phyloP scores from a whole-genome alignment of 495 filamentous ascomycete genomes.

The Penicillium goetzii region DNA sequence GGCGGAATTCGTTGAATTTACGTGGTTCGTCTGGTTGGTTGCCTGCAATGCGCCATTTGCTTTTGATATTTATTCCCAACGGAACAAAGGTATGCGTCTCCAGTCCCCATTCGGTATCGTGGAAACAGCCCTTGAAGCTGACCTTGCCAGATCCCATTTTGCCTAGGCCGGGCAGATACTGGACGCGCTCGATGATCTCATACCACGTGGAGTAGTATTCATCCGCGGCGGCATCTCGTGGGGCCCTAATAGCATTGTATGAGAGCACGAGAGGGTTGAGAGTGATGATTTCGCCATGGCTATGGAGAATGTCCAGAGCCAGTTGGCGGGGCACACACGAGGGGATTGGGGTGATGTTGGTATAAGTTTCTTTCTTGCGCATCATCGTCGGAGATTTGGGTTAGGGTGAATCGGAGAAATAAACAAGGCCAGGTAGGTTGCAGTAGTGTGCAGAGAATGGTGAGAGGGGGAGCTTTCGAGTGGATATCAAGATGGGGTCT shows the following conservation, averaged over 20 bases:
- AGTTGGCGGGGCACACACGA: slow-evolving; percentile 64
- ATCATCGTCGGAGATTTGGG: slow-evolving; percentile 24
- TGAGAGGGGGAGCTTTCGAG: not conserved
- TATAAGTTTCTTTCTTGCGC: slow-evolving; percentile 44
- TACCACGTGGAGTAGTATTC: slow-evolving; percentile 75
- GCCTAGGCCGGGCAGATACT: slow-evolving; percentile 67
- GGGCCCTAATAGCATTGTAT: slow-evolving; percentile 64
- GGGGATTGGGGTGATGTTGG: slow-evolving; percentile 72
- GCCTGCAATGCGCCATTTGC: slow-evolving; percentile 65
- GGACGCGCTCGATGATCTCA: slow-evolving; percentile 62
- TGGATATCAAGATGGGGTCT: not conserved
- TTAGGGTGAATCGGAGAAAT: not conserved
- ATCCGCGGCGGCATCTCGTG: slow-evolving; percentile 63
- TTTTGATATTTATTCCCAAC: slow-evolving; percentile 66
- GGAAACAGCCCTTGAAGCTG: slow-evolving; percentile 74
- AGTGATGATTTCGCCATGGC: slow-evolving; percentile 77
- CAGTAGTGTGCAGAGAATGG: not conserved
- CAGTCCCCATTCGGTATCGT: slow-evolving; percentile 67
- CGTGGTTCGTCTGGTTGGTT: slow-evolving; percentile 64
- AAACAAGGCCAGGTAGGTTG: slow-evolving; percentile 1
- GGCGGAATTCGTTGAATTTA: slow-evolving; percentile 56
- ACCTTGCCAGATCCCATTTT: slow-evolving; percentile 62
- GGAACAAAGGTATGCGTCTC: slow-evolving; percentile 79
- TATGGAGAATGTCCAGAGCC: slow-evolving; percentile 70
- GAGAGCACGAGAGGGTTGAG: slow-evolving; percentile 78